Percentiles rank a stretch among this genome's conserved stretches.
These are phyloP conservation scores for Populus hybrid DNA, from an alignment of 441 rosid species.

Conservation along the genomic window DNA sequence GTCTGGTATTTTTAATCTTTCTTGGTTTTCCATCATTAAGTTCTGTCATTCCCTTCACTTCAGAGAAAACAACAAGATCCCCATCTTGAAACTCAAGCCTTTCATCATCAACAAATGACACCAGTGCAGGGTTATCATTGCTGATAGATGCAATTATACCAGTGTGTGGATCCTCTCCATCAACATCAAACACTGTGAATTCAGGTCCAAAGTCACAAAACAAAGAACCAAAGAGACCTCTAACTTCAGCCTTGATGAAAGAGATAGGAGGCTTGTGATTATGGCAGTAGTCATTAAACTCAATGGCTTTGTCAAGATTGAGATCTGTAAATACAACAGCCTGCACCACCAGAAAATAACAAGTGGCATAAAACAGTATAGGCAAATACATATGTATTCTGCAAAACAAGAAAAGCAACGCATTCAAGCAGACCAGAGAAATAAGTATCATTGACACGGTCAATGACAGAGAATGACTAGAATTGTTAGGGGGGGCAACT, in stretches of 20 bases:
- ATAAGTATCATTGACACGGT: background rate
- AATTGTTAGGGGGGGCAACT: background rate
- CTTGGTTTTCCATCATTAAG: constrained; percentile 90
- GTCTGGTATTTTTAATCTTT: constrained; percentile 68
- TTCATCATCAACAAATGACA: constrained; percentile 90
- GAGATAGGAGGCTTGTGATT: constrained; percentile 73
- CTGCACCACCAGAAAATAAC: constrained; percentile 35
- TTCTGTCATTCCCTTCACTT: constrained; percentile 89
- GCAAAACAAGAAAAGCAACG: background rate
- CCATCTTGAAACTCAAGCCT: constrained; percentile 95
- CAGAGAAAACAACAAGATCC: constrained; percentile 85
- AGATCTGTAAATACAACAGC: constrained; percentile 82
- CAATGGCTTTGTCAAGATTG: constrained; percentile 61
- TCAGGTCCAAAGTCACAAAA: constrained; percentile 96
- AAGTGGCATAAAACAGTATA: background rate
- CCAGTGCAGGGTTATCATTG: constrained; percentile 76
- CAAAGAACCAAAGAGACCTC: constrained; percentile 92
- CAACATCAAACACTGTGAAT: constrained; percentile 80
- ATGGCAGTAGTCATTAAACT: constrained; percentile 77
- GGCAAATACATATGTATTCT: background rate
- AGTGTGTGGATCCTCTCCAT: constrained; percentile 89
- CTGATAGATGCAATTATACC: constrained; percentile 91
- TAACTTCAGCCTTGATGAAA: constrained; percentile 80
- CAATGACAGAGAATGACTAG: background rate
- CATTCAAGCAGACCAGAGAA: background rate